These are phyloP conservation scores for Xylaria arbuscula DNA, from an alignment of 2,329 filamentous ascomycete genomes.

Conservation along the genomic window DNA sequence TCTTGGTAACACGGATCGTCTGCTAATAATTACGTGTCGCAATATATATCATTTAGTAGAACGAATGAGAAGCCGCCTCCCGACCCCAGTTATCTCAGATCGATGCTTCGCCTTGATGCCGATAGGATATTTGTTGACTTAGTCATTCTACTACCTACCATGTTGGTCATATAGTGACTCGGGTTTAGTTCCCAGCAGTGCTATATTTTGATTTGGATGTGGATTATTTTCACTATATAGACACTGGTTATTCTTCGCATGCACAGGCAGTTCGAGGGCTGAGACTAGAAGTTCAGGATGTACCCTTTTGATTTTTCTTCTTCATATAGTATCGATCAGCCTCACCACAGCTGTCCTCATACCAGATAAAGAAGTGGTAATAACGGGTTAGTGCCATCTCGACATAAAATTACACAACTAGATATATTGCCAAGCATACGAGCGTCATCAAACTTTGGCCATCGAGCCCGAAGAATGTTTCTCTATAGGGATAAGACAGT, in stretches of 20 bases:
- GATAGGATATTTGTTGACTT: not conserved
- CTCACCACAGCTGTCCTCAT: not conserved
- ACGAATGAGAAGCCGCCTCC: not conserved
- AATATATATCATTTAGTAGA: not conserved
- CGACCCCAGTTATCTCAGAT: not conserved
- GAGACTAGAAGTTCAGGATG: not conserved
- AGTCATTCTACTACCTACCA: too few relatives aligned
- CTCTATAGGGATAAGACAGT: too few relatives aligned
- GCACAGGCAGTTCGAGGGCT: too few relatives aligned
- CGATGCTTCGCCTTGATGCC: too few relatives aligned
- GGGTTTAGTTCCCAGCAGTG: too few relatives aligned
- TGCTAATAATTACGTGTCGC: not conserved
- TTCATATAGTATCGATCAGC: not conserved
- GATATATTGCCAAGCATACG: too few relatives aligned
- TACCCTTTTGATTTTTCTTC: not conserved
- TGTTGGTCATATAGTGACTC: too few relatives aligned
- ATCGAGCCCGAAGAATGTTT: too few relatives aligned
- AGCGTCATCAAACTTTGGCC: too few relatives aligned
- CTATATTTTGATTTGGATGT: too few relatives aligned
- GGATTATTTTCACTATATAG: not conserved
- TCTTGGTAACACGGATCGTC: not conserved
- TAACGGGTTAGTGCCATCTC: not conserved
- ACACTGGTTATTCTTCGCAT: not conserved
- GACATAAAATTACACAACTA: not conserved
- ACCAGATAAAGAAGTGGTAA: not conserved